Percentiles rank a stretch among this genome's conserved stretches.
Conservation (phyloP, 768 basidiomycete species). For the Dacryopinax spathularia region DNA sequence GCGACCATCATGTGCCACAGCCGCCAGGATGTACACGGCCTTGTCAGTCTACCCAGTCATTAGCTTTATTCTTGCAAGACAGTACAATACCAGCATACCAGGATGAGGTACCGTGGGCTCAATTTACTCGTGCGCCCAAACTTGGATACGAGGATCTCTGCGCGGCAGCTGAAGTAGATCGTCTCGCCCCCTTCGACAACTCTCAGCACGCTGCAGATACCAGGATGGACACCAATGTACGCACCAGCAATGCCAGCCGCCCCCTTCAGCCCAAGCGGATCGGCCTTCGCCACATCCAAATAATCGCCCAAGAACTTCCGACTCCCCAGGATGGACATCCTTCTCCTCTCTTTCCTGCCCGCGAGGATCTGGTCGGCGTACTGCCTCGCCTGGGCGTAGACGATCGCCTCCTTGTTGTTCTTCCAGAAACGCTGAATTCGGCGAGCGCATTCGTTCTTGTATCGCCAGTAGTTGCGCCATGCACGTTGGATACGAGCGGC, state of each 20-base stretch:
- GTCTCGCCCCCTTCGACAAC: conserved; percentile 42
- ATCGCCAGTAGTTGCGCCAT: conserved; percentile 88
- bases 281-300: conserved; percentile 67
- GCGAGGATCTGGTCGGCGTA: conserved; percentile 88
- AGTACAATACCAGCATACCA: conserved; percentile 42
- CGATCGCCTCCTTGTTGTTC: conserved; percentile 88
- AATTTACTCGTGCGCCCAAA: conserved; percentile 76
- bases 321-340: conserved; percentile 88
- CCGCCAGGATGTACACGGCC: conserved; percentile 65
- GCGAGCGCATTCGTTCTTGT: conserved; percentile 86
- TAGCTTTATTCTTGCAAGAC: neutral
- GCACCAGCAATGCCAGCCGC: conserved; percentile 63
- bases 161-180: conserved; percentile 71
- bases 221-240: conserved; percentile 17
- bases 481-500: conserved; percentile 90
- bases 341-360: conserved; percentile 79
- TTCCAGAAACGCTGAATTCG: conserved; percentile 98
- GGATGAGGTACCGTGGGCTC: conserved; percentile 75
- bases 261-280: conserved; percentile 53
- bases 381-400: conserved; percentile 80
- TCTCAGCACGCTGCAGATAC: neutral
- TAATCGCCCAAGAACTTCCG: conserved; percentile 95
- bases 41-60: conserved; percentile 50
- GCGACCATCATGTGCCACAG: conserved; percentile 41
- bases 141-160: conserved; percentile 74